These are phyloP conservation scores for Kuraishia cidri DNA, from an alignment of 805 yeast genomes.

Conservation along the genomic window DNA sequence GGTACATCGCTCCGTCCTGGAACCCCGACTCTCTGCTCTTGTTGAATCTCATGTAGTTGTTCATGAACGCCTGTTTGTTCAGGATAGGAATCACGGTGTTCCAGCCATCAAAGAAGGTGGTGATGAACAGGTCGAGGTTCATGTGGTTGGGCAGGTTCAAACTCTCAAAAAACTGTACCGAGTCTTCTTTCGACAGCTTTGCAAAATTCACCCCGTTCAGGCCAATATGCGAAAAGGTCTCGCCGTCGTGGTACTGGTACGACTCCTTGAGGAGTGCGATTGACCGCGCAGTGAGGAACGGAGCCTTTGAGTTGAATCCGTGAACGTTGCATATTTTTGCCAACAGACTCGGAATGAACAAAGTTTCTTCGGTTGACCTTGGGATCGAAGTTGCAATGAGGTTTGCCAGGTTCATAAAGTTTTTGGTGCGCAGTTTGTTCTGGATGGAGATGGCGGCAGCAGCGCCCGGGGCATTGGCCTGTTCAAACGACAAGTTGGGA, in stretches of 20 bases:
- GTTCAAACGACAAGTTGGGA: slow-evolving; percentile 41
- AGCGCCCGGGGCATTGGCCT: slow-evolving; percentile 68
- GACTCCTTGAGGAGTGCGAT: slow-evolving; percentile 60
- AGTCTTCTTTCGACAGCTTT: slow-evolving; percentile 27
- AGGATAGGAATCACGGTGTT: slow-evolving; percentile 60
- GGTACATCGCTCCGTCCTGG: slow-evolving; percentile 28
- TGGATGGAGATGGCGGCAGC: slow-evolving; percentile 56
- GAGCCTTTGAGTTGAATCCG: slow-evolving; percentile 65
- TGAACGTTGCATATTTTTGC: slow-evolving; percentile 62
- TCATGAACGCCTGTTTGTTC: slow-evolving; percentile 60
- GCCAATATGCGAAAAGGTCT: slow-evolving; percentile 17
- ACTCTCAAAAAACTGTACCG: slow-evolving; percentile 32
- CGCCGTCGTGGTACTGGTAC: slow-evolving; percentile 20
- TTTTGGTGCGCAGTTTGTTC: slow-evolving; percentile 30
- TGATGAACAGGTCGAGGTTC: slow-evolving; percentile 59
- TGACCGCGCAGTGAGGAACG: slow-evolving; percentile 62
- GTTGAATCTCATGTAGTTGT: slow-evolving; percentile 41
- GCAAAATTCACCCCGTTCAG: slow-evolving; percentile 28
- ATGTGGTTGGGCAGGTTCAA: slow-evolving; percentile 40
- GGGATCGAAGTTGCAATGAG: slow-evolving; percentile 69
- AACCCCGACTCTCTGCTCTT: slow-evolving; percentile 34
- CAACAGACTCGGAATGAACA: slow-evolving; percentile 63
- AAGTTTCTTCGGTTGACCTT: slow-evolving; percentile 69
- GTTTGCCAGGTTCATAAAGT: slow-evolving; percentile 38
- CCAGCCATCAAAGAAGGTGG: slow-evolving; percentile 73